A percentile compares a stretch with the other conserved stretches of the same genome.
Conservation (phyloP, 768 basidiomycete genomes). For the Cystobasidium ongulense region DNA sequence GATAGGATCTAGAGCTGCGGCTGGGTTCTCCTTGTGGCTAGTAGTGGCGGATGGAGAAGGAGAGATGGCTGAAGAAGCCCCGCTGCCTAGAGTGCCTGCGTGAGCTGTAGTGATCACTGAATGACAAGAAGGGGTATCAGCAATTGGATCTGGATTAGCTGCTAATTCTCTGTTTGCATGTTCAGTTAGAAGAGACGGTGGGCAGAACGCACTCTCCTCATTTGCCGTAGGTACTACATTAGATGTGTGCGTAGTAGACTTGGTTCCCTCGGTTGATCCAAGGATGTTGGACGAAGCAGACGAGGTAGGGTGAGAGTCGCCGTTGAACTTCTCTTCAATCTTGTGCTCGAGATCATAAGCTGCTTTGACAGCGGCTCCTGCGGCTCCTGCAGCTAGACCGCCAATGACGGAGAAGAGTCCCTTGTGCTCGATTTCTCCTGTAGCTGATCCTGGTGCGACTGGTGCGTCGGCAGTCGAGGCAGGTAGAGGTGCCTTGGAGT, state of each 20-base stretch:
- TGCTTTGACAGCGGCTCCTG: not conserved
- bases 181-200: not conserved
- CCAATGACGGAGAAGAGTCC: slow-evolving; percentile 20
- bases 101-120: slow-evolving; percentile 3
- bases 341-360: not conserved
- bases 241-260: not conserved
- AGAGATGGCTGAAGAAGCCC: not conserved
- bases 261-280: not conserved
- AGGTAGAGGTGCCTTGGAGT: slow-evolving; percentile 13
- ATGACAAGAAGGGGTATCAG: not conserved
- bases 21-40: not conserved
- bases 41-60: not conserved
- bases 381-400: slow-evolving; percentile 3
- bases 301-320: not conserved
- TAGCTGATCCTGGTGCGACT: slow-evolving; percentile 10
- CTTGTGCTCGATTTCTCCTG: slow-evolving; percentile 9
- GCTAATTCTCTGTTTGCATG: not conserved
- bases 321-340: slow-evolving; percentile 5
- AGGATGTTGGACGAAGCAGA: not conserved
- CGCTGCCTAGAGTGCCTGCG: not conserved
- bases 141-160: not conserved
- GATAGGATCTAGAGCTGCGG: slow-evolving; percentile 14
- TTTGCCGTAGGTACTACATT: not conserved
- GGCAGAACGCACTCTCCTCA: not conserved
- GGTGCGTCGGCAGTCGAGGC: slow-evolving; percentile 26